Percentiles rank a stretch among this genome's conserved stretches.
phyloP scores from a whole-genome alignment of 2,329 filamentous ascomycete species.

The Sarocladium oryzae region DNA sequence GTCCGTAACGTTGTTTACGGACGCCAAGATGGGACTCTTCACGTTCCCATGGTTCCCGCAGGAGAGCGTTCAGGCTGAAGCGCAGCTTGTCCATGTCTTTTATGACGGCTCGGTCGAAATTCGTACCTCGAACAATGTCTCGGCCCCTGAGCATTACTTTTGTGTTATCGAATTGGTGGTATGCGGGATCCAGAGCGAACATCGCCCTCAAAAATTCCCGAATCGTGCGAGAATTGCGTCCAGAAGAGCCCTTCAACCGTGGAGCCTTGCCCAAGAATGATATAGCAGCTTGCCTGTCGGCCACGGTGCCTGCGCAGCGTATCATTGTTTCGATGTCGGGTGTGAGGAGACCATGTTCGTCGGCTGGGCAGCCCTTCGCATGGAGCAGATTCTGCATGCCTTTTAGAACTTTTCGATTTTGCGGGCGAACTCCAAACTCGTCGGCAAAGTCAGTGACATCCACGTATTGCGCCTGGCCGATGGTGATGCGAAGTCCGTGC shows the following conservation, averaged over 20 bases:
- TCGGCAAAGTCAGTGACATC: conserved; percentile 32
- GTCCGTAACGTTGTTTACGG: not conserved
- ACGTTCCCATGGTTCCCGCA: conserved; percentile 19
- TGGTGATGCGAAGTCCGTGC: conserved; percentile 30
- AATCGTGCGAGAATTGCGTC: conserved; percentile 22
- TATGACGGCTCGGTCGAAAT: conserved; percentile 9
- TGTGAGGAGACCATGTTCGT: conserved; percentile 3
- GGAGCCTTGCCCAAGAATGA: conserved; percentile 26
- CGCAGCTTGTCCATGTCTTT: conserved; percentile 24
- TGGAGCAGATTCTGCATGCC: conserved; percentile 28
- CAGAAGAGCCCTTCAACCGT: conserved; percentile 16
- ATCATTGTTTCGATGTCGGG: conserved; percentile 39
- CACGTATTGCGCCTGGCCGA: conserved; percentile 33
- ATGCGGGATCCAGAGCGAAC: conserved; percentile 39
- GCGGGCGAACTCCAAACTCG: conserved; percentile 35
- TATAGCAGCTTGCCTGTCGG: conserved; percentile 25
- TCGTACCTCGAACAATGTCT: conserved; percentile 15
- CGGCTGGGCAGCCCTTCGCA: conserved; percentile 12
- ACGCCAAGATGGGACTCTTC: conserved; percentile 18
- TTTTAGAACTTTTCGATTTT: conserved; percentile 31
- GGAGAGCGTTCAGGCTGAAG: conserved; percentile 21
- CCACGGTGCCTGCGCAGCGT: conserved; percentile 38
- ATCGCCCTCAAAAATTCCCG: conserved; percentile 44
- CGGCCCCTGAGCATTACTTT: conserved; percentile 34
- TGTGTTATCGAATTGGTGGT: conserved; percentile 38